Conservation (phyloP, 441 rosid genomes). For the Metrosideros polymorpha region DNA sequence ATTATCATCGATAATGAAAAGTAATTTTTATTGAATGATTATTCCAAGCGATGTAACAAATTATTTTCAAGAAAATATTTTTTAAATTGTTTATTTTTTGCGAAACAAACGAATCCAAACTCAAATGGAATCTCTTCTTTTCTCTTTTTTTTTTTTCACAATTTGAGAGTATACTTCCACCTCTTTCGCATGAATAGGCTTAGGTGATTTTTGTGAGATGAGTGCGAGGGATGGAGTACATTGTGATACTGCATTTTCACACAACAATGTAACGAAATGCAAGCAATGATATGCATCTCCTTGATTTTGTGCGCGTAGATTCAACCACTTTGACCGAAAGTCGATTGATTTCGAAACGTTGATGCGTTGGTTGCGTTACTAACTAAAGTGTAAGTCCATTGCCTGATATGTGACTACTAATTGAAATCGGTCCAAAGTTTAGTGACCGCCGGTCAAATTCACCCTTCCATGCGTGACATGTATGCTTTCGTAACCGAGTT, state of each 20-base stretch:
- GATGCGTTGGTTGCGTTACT: neutral
- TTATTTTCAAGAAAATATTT: fast-evolving
- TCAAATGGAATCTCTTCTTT: neutral
- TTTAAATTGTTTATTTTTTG: fast-evolving
- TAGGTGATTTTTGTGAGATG: neutral
- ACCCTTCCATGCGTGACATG: fast-evolving
- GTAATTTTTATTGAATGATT: neutral
- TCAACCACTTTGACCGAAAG: too few species aligned
- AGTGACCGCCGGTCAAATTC: neutral
- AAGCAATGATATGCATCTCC: fast-evolving
- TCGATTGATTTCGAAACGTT: neutral
- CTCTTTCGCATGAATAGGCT: neutral
- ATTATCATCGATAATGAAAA: fast-evolving
- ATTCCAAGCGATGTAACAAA: neutral
- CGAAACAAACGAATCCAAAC: neutral
- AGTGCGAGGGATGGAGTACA: neutral
- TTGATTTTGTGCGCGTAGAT: neutral
- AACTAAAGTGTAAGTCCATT: neutral
- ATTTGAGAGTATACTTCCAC: neutral
- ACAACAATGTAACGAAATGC: neutral
- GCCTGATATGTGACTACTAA: neutral
- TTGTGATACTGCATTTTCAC: neutral
- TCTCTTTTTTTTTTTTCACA: neutral
- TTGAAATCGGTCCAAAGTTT: neutral
- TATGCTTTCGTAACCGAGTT: neutral